phyloP scores from a whole-genome alignment of 805 yeast species.

The Kodamaea nitidulidarum region DNA sequence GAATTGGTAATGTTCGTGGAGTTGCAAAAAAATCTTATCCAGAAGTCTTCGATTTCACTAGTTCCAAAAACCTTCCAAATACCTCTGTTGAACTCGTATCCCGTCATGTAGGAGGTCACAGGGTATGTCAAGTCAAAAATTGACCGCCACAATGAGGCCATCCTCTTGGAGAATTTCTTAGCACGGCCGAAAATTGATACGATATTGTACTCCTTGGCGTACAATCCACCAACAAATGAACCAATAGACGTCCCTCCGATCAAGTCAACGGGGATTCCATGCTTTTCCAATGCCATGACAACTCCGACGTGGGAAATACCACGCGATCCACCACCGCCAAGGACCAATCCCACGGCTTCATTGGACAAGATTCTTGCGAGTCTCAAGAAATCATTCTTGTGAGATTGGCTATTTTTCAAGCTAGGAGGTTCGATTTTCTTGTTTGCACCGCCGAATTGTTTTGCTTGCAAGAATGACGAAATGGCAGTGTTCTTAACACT shows the following conservation, averaged over 20 bases:
- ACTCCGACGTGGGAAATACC: conserved; percentile 92
- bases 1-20: conserved; percentile 95
- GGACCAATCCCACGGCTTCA: conserved; percentile 87
- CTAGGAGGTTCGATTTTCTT: conserved; percentile 18
- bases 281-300: conserved; percentile 82
- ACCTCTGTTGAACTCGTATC: conserved; percentile 95
- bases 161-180: conserved; percentile 77
- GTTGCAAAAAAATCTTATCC: conserved; percentile 85
- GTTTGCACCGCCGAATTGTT: conserved; percentile 25
- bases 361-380: conserved; percentile 87
- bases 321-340: conserved; percentile 98
- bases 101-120: conserved; percentile 90
- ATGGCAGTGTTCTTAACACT: conserved; percentile 1
- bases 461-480: conserved; percentile 26
- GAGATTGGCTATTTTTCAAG: conserved; percentile 41
- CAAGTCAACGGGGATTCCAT: conserved; percentile 89
- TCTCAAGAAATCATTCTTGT: conserved; percentile 85
- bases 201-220: conserved; percentile 86
- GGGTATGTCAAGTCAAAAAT: conserved; percentile 86
- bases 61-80: conserved; percentile 97
- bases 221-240: conserved; percentile 90
- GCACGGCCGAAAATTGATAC: conserved; percentile 90
- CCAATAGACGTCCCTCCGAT: conserved; percentile 98
- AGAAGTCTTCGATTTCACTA: conserved; percentile 88
- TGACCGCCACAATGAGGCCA: conserved; percentile 84